Conservation (phyloP, 1,284 basidiomycete species). For the Taiwanofungus camphoratus region DNA sequence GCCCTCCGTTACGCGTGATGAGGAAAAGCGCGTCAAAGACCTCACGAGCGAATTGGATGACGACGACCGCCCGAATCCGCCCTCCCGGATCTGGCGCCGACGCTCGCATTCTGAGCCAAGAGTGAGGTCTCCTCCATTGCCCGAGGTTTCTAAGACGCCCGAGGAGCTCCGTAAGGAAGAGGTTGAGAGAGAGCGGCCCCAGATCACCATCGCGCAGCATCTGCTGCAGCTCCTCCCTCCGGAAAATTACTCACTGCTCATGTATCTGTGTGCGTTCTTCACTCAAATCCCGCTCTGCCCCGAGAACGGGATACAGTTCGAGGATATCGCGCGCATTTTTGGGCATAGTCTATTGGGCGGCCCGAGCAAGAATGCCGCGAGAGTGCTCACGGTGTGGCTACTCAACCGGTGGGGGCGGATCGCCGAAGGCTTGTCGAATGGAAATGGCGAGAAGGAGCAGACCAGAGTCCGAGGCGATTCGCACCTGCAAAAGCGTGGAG, state of each 20-base stretch:
- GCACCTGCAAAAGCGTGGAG: no score
- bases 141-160: background rate
- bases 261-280: constrained; percentile 63
- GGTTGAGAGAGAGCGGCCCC: constrained; percentile 24
- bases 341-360: constrained; percentile 26
- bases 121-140: background rate
- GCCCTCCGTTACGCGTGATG: constrained; percentile 34
- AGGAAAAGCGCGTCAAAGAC: constrained; percentile 15
- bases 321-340: constrained; percentile 29
- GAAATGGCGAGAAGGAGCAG: constrained; percentile 9
- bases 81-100: constrained; percentile 2
- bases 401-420: constrained; percentile 27
- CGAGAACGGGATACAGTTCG: constrained; percentile 27
- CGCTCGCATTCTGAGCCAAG: constrained; percentile 2
- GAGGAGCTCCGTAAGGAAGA: constrained; percentile 22
- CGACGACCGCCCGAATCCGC: background rate
- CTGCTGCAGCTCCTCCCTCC: constrained; percentile 58
- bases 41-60: background rate
- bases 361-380: constrained; percentile 12
- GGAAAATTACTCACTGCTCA: constrained; percentile 48
- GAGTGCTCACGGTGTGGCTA: constrained; percentile 26
- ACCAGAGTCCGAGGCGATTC: no score
- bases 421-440: constrained; percentile 23
- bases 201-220: constrained; percentile 42
- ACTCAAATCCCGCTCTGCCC: constrained; percentile 29